phyloP scores from a whole-genome alignment of 176 grass and related monocot genomes.

The Rhynchospora breviuscula region DNA sequence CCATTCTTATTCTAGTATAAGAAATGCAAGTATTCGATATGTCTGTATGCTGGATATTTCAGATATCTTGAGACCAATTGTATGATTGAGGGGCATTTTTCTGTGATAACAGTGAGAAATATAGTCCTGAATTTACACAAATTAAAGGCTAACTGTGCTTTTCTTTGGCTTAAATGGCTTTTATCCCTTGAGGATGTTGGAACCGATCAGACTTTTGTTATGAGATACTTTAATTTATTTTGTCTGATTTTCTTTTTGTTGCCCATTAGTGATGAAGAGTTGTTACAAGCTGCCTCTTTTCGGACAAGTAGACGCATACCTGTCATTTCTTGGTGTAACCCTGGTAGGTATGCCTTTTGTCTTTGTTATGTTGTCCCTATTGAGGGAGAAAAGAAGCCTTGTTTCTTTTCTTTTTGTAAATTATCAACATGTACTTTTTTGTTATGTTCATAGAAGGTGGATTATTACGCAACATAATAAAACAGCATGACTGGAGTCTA shows the following conservation, averaged over 20 bases:
- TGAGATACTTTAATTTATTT: constrained; percentile 6
- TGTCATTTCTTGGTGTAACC: constrained; percentile 92
- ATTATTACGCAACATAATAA: constrained; percentile 2
- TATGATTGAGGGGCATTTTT: background rate
- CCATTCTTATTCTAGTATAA: background rate
- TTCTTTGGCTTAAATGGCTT: background rate
- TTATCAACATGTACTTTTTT: background rate
- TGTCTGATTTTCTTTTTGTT: background rate
- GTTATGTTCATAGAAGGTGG: background rate
- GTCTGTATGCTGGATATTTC: background rate
- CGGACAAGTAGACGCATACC: constrained; percentile 75
- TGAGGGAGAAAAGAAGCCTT: too few relatives aligned
- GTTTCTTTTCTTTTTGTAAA: too few relatives aligned
- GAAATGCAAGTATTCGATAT: background rate
- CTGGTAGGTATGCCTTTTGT: constrained; percentile 41
- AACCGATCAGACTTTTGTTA: background rate
- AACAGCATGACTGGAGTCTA: background rate
- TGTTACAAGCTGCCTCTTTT: constrained; percentile 82
- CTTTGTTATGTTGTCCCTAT: background rate
- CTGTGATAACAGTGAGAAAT: background rate
- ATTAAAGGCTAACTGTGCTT: background rate
- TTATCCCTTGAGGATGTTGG: constrained; percentile 8
- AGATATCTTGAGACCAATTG: background rate
- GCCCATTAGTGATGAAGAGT: constrained; percentile 75
- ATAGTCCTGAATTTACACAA: background rate